These are phyloP conservation scores for Scheffersomyces quercinus DNA, from an alignment of 1,139 yeast species.

Conservation along the genomic window DNA sequence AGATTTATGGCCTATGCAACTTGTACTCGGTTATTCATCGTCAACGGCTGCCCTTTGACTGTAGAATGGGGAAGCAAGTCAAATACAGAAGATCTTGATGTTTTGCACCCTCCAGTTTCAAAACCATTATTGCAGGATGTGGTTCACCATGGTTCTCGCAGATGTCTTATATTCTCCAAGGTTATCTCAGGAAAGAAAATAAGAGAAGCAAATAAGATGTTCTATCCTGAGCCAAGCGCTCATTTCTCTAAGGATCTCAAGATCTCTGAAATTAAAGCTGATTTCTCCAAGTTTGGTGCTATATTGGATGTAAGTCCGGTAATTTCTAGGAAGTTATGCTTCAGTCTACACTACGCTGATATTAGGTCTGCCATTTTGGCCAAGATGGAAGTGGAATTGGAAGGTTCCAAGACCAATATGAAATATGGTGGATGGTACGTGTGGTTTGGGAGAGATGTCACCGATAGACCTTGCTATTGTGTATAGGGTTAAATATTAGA, in stretches of 20 bases:
- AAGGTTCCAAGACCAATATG: constrained; percentile 36
- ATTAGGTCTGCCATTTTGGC: constrained; percentile 66
- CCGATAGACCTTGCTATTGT: constrained; percentile 51
- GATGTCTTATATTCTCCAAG: constrained; percentile 35
- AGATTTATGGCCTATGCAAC: constrained; percentile 55
- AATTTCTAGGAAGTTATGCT: constrained; percentile 63
- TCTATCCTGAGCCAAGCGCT: constrained; percentile 34
- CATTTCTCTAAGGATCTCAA: constrained; percentile 34
- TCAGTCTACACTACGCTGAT: constrained; percentile 64
- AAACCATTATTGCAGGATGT: constrained; percentile 29
- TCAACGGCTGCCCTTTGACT: constrained; percentile 55
- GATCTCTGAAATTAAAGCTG: constrained; percentile 37
- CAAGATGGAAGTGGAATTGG: constrained; percentile 42
- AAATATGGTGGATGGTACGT: constrained; percentile 63
- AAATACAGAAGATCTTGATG: constrained; percentile 23
- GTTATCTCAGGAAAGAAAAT: constrained; percentile 23
- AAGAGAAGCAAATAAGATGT: constrained; percentile 19
- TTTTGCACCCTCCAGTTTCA: constrained; percentile 35
- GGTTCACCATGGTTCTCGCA: constrained; percentile 30
- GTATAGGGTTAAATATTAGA: not conserved
- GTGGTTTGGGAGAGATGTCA: constrained; percentile 67
- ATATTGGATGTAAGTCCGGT: constrained; percentile 67
- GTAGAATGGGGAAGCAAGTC: constrained; percentile 41
- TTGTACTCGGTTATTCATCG: constrained; percentile 54
- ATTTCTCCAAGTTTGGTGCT: constrained; percentile 59